A percentile compares a stretch with the other conserved stretches of the same genome.
These are phyloP conservation scores for Lactarius akahatsu DNA, from an alignment of 768 basidiomycete genomes.

Conservation along the genomic window DNA sequence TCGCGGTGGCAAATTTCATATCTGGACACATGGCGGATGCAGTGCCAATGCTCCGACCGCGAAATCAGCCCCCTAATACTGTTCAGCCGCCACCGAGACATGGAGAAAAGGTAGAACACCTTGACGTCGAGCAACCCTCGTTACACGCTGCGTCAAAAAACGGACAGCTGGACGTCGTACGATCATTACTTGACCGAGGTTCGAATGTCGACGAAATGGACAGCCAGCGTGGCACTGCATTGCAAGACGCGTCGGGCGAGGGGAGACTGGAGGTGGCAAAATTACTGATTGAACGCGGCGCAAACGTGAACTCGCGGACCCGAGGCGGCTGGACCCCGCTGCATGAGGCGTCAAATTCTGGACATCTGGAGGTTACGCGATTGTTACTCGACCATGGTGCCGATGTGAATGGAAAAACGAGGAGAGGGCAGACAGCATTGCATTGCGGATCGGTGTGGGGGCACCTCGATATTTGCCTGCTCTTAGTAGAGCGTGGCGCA, in stretches of 20 bases:
- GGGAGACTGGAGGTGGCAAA: not conserved
- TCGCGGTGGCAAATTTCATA: too few species aligned
- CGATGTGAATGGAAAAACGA: not conserved
- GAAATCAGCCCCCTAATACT: too few species aligned
- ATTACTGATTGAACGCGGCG: not conserved
- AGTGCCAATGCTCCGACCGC: too few species aligned
- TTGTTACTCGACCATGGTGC: conserved; percentile 4
- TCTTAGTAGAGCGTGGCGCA: conserved; percentile 3
- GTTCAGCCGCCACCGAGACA: too few species aligned
- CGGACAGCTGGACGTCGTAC: too few species aligned
- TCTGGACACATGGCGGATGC: too few species aligned
- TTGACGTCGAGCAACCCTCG: too few species aligned
- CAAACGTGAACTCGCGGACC: not conserved
- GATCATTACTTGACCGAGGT: too few species aligned
- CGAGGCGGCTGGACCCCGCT: not conserved
- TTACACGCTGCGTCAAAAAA: too few species aligned
- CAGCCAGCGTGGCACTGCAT: not conserved
- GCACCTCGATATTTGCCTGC: not conserved
- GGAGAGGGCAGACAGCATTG: not conserved
- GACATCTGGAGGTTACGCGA: not conserved
- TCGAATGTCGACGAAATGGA: not conserved
- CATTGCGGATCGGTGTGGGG: not conserved
- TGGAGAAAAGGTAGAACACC: too few species aligned
- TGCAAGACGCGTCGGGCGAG: not conserved
- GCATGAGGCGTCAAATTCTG: not conserved